Evolutionary conservation across 202 grass and related monocot species (phyloP), one percentile per base, ranked within the genome.

Genomic region (Setaria italica): DNA sequence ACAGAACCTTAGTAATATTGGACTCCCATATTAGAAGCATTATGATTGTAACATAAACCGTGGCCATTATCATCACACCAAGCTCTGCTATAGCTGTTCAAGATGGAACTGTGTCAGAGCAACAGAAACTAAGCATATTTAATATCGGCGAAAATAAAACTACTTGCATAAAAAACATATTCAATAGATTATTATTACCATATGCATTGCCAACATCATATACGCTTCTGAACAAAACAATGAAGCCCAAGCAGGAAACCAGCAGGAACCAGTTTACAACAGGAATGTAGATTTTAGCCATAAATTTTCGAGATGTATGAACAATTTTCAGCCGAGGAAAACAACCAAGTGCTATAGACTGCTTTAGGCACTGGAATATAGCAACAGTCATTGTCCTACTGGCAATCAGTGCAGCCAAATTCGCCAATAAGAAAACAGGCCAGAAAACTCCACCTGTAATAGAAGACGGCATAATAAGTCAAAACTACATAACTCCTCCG

Each of bases 11-110:
- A 21, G 62, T 19, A 48, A 93, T 87, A 69, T 90, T 58, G 30
- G 59, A 88, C 88, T 97, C 88, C 94, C 94, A 97, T 87, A 97
- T 97, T 74, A 97, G 72, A 85, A 94, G 87, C 94, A 97, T 97
- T 88, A 97, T 90, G 34, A 94, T 87, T 71, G 89, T 85, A 85
- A 94, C 87, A 87, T 92, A 86, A 72, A 97, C 64, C 0, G 94
- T 97, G 66, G 91, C 87, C 89, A 92, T 97, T 89, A 97, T 92
- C 94, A 97, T 94, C 84, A 97, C 89, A 20, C 94, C 94, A 75
- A 92, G 80, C 84, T 97, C 94, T 46, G 87, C 87, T 55, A 97
- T 92, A 82, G 91, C 94, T 97, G 86, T 67, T 83, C 35, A 88
- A 83, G 25, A 80, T 39, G 29, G 46, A 80, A 84, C 39, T 56